Evolutionary conservation across 164 flowering plant genomes (phyloP), one percentile per base, ranked within the genome.

Genomic region (Akebia trifoliata): DNA sequence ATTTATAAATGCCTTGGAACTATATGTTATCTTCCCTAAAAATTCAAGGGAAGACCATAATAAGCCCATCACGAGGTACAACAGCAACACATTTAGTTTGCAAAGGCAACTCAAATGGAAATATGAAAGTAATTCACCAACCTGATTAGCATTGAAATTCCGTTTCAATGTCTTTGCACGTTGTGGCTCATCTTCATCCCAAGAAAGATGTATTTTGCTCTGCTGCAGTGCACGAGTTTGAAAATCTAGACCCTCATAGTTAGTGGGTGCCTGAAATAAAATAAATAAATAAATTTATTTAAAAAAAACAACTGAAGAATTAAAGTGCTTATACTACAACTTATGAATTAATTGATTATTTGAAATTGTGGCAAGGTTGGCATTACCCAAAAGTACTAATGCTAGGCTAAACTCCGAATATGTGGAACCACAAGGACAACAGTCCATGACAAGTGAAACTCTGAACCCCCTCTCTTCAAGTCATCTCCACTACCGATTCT

Each of bases 161-260:
- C 84, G 74, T 60, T 77, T 87, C 73, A 90, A 65, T 54, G 74
- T 74, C 76, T 76, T 87, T 10, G 50, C 68, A 35, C 97, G 87
- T 8, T 82, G 75, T 5, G 97, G 97, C 60, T 90, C 99, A 76
- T 94, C 97, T 54, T 87, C 95, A 75, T 94, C 99, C 97, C 97
- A 90, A 6, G 96, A 66, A 50, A 83, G 71, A 48, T 70, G 60
- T 59, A 80, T 58, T 47, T 79, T 86, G 65, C 84, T 94, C 10
- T 75, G 87, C 64, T 86, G 96, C 73, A 93, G 72, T 22, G 82
- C 94, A 59, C 68, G 70, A 44, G 95, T 90, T 28, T 79, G 76
- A 69, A 87, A 90, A 75, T 90, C 76, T 28, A 81, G 54, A 37
- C 81, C 82, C 34, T 81, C 81, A 64, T 93, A 93, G 32, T 61